phyloP scores from a whole-genome alignment of 208 protist species.

The Phytomonas sp. region DNA sequence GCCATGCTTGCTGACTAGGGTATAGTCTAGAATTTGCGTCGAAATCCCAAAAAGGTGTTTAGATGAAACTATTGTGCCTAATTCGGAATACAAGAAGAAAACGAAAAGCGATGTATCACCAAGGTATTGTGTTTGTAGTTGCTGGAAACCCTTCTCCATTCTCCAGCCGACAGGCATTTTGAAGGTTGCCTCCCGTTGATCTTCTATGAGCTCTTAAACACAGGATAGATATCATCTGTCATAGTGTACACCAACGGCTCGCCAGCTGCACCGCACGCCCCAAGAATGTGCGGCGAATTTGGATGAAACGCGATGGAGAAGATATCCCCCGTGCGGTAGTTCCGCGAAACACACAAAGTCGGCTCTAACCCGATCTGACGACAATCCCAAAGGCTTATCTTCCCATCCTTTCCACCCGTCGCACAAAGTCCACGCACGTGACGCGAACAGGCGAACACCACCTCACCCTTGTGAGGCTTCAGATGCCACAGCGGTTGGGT shows the following conservation, averaged over 20 bases:
- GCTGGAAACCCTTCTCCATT: background rate
- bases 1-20: background rate
- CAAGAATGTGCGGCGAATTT: constrained; percentile 84
- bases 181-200: background rate
- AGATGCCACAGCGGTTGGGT: constrained; percentile 39
- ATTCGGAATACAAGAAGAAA: background rate
- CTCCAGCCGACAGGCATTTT: background rate
- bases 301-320: constrained; percentile 78
- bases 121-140: background rate
- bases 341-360: constrained; percentile 42
- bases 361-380: constrained; percentile 15
- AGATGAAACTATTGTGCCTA: background rate
- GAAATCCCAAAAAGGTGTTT: background rate
- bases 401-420: constrained; percentile 83
- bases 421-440: constrained; percentile 74
- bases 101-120: background rate
- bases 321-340: constrained; percentile 77
- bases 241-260: constrained; percentile 90
- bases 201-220: constrained; percentile 21
- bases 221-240: constrained; percentile 52
- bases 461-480: constrained; percentile 57
- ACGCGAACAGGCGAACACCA: constrained; percentile 67
- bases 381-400: constrained; percentile 84
- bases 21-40: background rate
- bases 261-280: constrained; percentile 63